These are phyloP conservation scores for Hysterangium stoloniferum DNA, from an alignment of 768 basidiomycete genomes.

Conservation along the genomic window DNA sequence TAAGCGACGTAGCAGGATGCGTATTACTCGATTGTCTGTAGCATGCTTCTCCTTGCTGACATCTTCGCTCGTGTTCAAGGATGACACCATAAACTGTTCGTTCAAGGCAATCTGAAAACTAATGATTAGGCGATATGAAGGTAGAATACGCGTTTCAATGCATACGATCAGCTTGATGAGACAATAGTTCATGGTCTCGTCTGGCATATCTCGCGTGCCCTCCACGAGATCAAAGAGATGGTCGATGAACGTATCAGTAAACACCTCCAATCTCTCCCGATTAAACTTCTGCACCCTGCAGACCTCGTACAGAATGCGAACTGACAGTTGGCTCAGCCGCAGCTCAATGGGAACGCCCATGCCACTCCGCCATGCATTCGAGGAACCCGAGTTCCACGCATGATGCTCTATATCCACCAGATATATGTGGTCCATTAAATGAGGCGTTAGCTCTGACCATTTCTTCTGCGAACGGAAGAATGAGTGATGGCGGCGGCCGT, in stretches of 20 bases:
- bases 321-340: slow-evolving; percentile 62
- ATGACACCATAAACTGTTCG: slow-evolving; percentile 97
- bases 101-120: slow-evolving; percentile 73
- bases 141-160: slow-evolving; percentile 7
- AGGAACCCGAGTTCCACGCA: slow-evolving; percentile 47
- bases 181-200: slow-evolving; percentile 92
- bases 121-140: not conserved
- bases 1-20: slow-evolving; percentile 75
- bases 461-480: slow-evolving; percentile 76
- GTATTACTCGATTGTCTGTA: slow-evolving; percentile 68
- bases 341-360: slow-evolving; percentile 71
- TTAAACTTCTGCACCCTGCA: slow-evolving; percentile 84
- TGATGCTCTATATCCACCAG: slow-evolving; percentile 75
- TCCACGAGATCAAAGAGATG: slow-evolving; percentile 91
- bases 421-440: slow-evolving; percentile 73
- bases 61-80: slow-evolving; percentile 30
- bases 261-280: slow-evolving; percentile 65
- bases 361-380: slow-evolving; percentile 17
- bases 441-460: slow-evolving; percentile 75
- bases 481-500: slow-evolving; percentile 59
- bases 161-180: slow-evolving; percentile 90
- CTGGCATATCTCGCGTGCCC: slow-evolving; percentile 76
- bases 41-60: slow-evolving; percentile 27
- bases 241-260: slow-evolving; percentile 79
- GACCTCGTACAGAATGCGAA: slow-evolving; percentile 83